Percentiles rank a stretch among this genome's conserved stretches.
phyloP scores from a whole-genome alignment of 2,329 filamentous ascomycete genomes.

The Stachybotrys echinatus region DNA sequence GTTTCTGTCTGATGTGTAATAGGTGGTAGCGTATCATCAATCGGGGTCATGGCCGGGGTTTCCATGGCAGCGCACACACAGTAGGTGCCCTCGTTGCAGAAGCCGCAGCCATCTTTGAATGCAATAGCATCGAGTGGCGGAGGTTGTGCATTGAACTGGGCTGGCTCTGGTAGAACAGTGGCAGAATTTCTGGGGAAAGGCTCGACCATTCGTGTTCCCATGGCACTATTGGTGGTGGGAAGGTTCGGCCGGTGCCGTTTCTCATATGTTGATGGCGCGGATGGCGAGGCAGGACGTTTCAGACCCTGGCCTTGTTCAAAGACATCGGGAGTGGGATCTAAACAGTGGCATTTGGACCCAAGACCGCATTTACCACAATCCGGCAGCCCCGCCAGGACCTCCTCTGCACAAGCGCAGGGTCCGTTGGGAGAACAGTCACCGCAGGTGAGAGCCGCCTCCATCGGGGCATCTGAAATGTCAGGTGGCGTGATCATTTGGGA shows the following conservation, averaged over 20 bases:
- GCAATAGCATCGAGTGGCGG: constrained; percentile 30
- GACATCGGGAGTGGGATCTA: constrained; percentile 53
- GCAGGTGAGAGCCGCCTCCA: constrained; percentile 39
- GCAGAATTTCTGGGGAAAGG: constrained; percentile 49
- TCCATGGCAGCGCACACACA: constrained; percentile 63
- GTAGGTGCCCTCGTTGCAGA: constrained; percentile 76
- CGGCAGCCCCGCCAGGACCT: constrained; percentile 46
- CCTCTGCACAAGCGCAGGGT: constrained; percentile 54
- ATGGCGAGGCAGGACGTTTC: constrained; percentile 46
- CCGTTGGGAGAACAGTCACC: constrained; percentile 50
- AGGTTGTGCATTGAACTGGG: constrained; percentile 13
- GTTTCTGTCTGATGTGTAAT: constrained; percentile 47
- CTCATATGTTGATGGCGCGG: constrained; percentile 35
- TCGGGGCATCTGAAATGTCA: constrained; percentile 28
- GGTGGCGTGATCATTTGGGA: constrained; percentile 53
- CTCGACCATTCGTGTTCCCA: constrained; percentile 71
- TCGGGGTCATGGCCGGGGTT: constrained; percentile 31
- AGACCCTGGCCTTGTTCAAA: constrained; percentile 28
- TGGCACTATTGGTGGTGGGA: constrained; percentile 48
- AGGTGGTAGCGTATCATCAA: constrained; percentile 32
- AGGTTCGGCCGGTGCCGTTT: constrained; percentile 47
- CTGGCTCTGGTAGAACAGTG: constrained; percentile 13
- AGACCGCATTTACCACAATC: constrained; percentile 64
- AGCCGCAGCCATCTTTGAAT: constrained; percentile 68
- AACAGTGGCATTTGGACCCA: constrained; percentile 58